phyloP scores from a whole-genome alignment of 2,329 filamentous ascomycete species.

The Onygenales sp. region DNA sequence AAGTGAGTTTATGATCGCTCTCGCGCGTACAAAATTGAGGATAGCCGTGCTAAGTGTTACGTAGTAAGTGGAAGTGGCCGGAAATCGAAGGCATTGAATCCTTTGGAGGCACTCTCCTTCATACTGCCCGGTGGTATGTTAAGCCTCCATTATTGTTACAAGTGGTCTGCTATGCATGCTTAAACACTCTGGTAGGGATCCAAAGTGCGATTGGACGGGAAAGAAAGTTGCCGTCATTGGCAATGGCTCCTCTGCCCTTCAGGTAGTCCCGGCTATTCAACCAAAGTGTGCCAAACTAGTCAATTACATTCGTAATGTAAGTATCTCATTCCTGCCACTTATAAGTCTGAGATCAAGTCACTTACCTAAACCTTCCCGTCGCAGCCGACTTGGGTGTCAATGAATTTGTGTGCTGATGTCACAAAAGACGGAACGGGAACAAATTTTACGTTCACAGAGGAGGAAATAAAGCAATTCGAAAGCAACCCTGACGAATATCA shows the following conservation, averaged over 20 bases:
- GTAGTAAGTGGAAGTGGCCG: slow-evolving; percentile 21
- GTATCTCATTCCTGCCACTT: background rate
- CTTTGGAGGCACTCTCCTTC: slow-evolving; percentile 24
- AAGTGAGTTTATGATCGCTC: background rate
- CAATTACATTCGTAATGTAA: background rate
- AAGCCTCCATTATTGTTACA: too few species aligned
- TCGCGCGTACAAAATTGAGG: too few species aligned
- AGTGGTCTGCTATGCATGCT: too few species aligned
- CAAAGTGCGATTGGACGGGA: slow-evolving; percentile 14
- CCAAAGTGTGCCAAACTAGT: background rate
- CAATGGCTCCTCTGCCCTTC: slow-evolving; percentile 17
- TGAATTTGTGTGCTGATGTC: background rate
- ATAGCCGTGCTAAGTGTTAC: too few species aligned
- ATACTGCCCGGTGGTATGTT: slow-evolving; percentile 17
- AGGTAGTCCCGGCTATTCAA: slow-evolving; percentile 7
- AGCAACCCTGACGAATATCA: background rate
- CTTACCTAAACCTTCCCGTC: too few species aligned
- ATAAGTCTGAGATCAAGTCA: too few species aligned
- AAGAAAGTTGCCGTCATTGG: slow-evolving; percentile 17
- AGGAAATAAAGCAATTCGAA: background rate
- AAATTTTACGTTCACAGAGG: background rate
- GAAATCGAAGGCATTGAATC: slow-evolving; percentile 21
- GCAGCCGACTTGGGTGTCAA: background rate
- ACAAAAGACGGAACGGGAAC: slow-evolving; percentile 7
- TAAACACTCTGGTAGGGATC: slow-evolving; percentile 7